Percentiles rank a stretch among this genome's conserved stretches.
Evolutionary conservation across 2,329 filamentous ascomycete genomes (phyloP).

Genomic region (Ascochyta koolunga): DNA sequence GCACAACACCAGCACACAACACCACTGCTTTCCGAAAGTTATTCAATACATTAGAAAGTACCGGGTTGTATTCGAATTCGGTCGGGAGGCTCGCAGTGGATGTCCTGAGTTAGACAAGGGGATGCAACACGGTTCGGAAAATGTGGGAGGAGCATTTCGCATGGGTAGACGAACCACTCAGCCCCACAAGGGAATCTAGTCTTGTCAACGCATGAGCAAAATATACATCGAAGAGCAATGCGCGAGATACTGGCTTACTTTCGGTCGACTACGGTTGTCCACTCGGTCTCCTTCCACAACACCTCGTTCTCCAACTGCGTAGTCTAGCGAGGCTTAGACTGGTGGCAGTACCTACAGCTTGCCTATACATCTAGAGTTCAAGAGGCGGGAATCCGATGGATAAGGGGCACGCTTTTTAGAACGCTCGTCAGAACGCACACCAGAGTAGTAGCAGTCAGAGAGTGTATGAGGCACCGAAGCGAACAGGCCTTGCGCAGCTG

Average conservation of each 20-base stretch:
- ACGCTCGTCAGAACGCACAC: too few relatives aligned
- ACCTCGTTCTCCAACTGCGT: too few relatives aligned
- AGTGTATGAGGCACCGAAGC: not conserved
- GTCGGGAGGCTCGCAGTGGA: not conserved
- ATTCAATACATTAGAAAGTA: not conserved
- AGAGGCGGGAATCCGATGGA: too few relatives aligned
- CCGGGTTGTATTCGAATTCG: not conserved
- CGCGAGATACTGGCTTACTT: not conserved
- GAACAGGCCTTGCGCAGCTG: not conserved
- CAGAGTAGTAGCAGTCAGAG: not conserved
- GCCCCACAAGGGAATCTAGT: not conserved
- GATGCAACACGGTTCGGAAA: not conserved
- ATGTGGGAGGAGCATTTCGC: not conserved
- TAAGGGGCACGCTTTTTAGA: too few relatives aligned
- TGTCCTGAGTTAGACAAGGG: not conserved
- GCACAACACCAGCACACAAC: not conserved
- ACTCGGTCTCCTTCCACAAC: not conserved
- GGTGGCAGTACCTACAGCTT: too few relatives aligned
- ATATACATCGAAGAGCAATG: not conserved
- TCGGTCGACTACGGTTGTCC: not conserved
- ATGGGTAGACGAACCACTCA: not conserved
- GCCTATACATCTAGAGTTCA: too few relatives aligned
- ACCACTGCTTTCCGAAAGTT: not conserved
- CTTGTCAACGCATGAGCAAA: not conserved
- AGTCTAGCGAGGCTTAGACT: too few relatives aligned